Conservation (phyloP, 805 yeast genomes). For the Sungouiella thailandica region DNA sequence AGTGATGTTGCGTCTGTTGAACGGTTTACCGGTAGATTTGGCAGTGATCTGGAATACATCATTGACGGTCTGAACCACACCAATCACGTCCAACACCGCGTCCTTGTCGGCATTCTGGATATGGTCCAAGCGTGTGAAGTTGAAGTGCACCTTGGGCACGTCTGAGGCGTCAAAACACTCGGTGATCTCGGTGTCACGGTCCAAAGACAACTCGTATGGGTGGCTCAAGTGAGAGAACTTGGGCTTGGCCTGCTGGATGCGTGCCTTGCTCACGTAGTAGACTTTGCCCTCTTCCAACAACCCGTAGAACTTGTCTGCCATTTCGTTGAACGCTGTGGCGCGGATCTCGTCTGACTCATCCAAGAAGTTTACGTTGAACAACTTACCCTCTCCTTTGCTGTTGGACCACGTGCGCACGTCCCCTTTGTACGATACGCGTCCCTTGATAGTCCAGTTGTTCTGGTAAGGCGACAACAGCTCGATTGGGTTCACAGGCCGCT, state of each 20-base stretch:
- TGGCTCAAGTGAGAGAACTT: conserved; percentile 79
- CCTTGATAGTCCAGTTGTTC: conserved; percentile 87
- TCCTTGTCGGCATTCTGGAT: conserved; percentile 67
- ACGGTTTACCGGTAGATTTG: conserved; percentile 82
- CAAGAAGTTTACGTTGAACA: conserved; percentile 80
- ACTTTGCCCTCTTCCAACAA: conserved; percentile 83
- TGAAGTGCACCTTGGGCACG: conserved; percentile 77
- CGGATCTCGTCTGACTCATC: conserved; percentile 96
- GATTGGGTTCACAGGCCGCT: conserved; percentile 53
- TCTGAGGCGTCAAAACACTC: conserved; percentile 55
- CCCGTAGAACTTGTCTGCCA: conserved; percentile 74
- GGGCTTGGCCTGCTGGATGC: conserved; percentile 79
- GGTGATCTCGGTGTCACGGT: conserved; percentile 70
- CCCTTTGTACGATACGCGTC: conserved; percentile 82
- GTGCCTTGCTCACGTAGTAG: conserved; percentile 75
- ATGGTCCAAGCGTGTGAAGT: conserved; percentile 64
- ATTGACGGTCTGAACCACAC: conserved; percentile 72
- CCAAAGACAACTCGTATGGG: conserved; percentile 83
- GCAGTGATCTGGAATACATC: conserved; percentile 78
- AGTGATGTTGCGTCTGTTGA: conserved; percentile 83
- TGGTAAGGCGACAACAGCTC: conserved; percentile 90
- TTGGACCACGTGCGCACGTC: conserved; percentile 87
- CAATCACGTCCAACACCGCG: conserved; percentile 78
- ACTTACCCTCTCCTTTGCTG: conserved; percentile 81
- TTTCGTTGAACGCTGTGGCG: conserved; percentile 89